These are phyloP conservation scores for Eucalyptus grandis DNA, from an alignment of 345 rosid genomes.

Conservation along the genomic window DNA sequence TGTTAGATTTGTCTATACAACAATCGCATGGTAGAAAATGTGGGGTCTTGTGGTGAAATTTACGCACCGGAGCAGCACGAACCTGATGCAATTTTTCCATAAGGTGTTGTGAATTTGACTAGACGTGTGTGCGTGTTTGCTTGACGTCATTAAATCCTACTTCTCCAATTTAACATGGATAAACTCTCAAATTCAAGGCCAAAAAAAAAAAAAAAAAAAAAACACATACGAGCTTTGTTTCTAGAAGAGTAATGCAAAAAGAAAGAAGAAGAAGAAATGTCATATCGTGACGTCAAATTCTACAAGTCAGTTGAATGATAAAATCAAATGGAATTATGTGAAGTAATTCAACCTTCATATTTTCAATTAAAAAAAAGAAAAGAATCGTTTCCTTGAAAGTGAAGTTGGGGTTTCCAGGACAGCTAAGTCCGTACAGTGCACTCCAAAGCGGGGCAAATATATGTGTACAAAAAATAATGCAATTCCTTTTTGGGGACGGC, in stretches of 20 bases:
- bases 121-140: background rate
- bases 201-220: too few species aligned
- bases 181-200: background rate
- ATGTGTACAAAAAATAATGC: too few species aligned
- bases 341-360: background rate
- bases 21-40: background rate
- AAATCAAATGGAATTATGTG: background rate
- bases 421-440: background rate
- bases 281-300: background rate
- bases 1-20: background rate
- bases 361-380: background rate
- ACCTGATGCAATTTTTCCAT: background rate
- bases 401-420: background rate
- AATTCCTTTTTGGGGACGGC: background rate
- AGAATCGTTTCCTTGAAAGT: background rate
- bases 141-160: background rate
- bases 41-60: background rate
- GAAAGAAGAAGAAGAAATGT: background rate
- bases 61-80: background rate
- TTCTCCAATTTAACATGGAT: background rate
- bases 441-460: background rate
- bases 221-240: background rate
- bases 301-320: background rate
- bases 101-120: background rate
- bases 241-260: background rate